phyloP scores from a whole-genome alignment of 352 stramenopile species.

The Globisporangium alternatum region DNA sequence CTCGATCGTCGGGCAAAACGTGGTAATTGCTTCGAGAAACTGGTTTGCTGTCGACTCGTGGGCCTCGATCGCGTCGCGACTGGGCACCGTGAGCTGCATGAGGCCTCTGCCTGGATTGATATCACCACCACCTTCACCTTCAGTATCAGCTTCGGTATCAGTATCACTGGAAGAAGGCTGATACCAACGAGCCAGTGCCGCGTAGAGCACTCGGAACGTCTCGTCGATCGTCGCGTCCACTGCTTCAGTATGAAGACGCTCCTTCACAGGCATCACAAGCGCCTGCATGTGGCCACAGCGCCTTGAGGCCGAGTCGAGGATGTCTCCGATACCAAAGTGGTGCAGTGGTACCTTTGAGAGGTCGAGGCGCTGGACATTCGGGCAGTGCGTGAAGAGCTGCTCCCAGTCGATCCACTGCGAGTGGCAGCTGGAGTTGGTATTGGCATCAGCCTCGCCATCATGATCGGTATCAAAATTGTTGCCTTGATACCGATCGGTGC shows the following conservation, averaged over 20 bases:
- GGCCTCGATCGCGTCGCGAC: constrained; percentile 13
- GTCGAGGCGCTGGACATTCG: constrained; percentile 40
- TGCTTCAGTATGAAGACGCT: constrained; percentile 25
- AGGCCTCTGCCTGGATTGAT: not conserved
- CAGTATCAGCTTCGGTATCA: not conserved
- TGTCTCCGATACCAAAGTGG: constrained; percentile 34
- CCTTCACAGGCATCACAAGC: constrained; percentile 37
- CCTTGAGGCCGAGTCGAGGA: constrained; percentile 30
- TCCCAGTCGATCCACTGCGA: constrained; percentile 47
- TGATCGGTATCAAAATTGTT: not conserved
- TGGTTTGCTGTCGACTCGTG: constrained; percentile 23
- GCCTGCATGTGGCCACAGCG: constrained; percentile 32
- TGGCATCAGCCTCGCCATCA: not conserved
- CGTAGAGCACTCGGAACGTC: constrained; percentile 33
- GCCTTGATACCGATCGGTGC: constrained; percentile 6
- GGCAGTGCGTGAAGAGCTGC: constrained; percentile 27
- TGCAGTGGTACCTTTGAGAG: constrained; percentile 38
- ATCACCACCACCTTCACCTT: not conserved
- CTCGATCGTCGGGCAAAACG: constrained; percentile 49
- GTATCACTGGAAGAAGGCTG: not conserved
- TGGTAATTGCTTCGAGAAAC: constrained; percentile 26
- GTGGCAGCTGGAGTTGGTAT: not conserved
- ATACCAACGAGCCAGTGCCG: constrained; percentile 16
- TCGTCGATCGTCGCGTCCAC: constrained; percentile 41
- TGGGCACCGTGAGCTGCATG: constrained; percentile 14